These are phyloP conservation scores for Xylariaceae sp. DNA, from an alignment of 2,329 filamentous ascomycete species.

Conservation along the genomic window DNA sequence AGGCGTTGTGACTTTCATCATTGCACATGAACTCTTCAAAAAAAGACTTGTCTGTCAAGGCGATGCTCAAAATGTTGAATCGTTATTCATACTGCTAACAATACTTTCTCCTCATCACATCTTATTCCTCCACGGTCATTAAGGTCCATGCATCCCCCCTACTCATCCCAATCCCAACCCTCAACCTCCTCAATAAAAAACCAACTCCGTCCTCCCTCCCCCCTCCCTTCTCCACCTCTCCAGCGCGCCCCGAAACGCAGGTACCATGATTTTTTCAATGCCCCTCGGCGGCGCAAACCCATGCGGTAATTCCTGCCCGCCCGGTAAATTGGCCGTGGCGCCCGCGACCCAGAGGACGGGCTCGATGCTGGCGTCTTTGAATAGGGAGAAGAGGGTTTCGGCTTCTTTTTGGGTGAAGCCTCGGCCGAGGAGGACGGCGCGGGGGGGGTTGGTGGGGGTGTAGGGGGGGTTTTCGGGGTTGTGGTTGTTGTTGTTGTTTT, in stretches of 20 bases:
- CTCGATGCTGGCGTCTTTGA: not conserved
- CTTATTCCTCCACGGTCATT: not conserved
- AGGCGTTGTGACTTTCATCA: no score
- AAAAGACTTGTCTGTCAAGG: no score
- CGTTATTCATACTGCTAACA: not conserved
- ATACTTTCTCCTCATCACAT: not conserved
- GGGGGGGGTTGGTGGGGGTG: not conserved
- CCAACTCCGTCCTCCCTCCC: not conserved
- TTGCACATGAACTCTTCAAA: no score
- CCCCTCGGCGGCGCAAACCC: not conserved
- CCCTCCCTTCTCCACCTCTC: constrained; percentile 9
- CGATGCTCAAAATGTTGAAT: no score
- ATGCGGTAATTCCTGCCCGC: constrained; percentile 1
- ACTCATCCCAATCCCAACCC: not conserved
- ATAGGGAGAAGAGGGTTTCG: constrained; percentile 3
- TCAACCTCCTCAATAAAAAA: constrained; percentile 9
- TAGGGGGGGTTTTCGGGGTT: not conserved
- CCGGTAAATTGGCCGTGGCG: not conserved
- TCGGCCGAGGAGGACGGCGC: constrained; percentile 18
- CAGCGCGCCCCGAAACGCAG: not conserved
- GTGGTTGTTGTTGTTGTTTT: no score
- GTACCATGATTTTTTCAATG: not conserved
- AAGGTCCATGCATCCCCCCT: not conserved
- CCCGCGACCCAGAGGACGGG: constrained; percentile 13
- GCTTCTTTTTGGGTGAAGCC: constrained; percentile 17